Conservation (phyloP, 129 eudicot species). For the Scalesia atractyloides region DNA sequence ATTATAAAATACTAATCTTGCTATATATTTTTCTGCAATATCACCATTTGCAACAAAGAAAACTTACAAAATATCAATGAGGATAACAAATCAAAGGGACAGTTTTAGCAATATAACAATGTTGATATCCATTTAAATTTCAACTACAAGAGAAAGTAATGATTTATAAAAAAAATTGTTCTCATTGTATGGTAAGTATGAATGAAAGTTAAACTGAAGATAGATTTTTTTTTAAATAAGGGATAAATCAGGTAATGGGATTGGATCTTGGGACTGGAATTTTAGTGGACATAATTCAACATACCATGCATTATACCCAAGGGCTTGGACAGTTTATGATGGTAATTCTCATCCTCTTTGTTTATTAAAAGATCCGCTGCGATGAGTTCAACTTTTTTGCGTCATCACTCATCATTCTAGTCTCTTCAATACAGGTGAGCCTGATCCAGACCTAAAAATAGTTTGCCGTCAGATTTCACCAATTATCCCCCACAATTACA, state of each 20-base stretch:
- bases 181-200: conserved; percentile 18
- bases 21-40: conserved; percentile 4
- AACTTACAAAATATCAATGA: not conserved
- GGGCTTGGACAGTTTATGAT: conserved; percentile 97
- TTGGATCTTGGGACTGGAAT: conserved; percentile 99
- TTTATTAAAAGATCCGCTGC: conserved; percentile 7
- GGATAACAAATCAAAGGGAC: conserved; percentile 6
- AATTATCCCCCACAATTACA: conserved; percentile 84
- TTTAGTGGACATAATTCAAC: conserved; percentile 66
- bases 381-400: conserved; percentile 8
- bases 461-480: conserved; percentile 97
- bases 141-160: conserved; percentile 1
- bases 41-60: conserved; percentile 8
- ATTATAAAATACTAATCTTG: conserved; percentile 1
- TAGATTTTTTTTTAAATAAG: conserved; percentile 51
- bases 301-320: conserved; percentile 88
- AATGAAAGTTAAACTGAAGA: conserved; percentile 15
- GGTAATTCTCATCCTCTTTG: conserved; percentile 46
- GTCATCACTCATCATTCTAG: conserved; percentile 8
- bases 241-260: conserved; percentile 63
- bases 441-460: conserved; percentile 80
- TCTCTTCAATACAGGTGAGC: conserved; percentile 64
- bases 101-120: not conserved
- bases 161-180: not conserved
- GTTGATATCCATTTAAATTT: not conserved